A percentile compares a stretch with the other conserved stretches of the same genome.
Evolutionary conservation across 495 filamentous ascomycete genomes (phyloP).

Genomic region (Bacidia rubella): DNA sequence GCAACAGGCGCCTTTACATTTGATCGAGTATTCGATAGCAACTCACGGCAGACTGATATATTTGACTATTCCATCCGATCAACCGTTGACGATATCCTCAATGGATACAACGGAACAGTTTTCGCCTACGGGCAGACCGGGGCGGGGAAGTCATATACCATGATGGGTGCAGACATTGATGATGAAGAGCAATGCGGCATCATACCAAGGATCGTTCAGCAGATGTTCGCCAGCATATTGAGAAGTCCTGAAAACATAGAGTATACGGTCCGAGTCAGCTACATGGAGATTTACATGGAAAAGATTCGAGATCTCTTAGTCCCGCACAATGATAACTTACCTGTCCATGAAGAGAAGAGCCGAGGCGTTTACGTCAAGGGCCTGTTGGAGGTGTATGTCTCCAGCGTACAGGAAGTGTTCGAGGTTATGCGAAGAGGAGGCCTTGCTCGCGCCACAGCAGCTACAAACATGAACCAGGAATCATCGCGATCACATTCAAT

Average conservation of each 20-base stretch:
- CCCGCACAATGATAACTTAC: slow-evolving; percentile 89
- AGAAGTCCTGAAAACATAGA: slow-evolving; percentile 87
- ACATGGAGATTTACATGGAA: slow-evolving; percentile 99
- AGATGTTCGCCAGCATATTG: slow-evolving; percentile 91
- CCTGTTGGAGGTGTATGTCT: slow-evolving; percentile 87
- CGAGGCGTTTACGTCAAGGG: slow-evolving; percentile 96
- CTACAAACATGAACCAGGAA: slow-evolving; percentile 99
- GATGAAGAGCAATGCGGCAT: slow-evolving; percentile 81
- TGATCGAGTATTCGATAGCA: slow-evolving; percentile 92
- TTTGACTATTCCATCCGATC: slow-evolving; percentile 94
- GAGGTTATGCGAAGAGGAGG: slow-evolving; percentile 94
- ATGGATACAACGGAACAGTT: slow-evolving; percentile 98
- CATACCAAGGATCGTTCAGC: slow-evolving; percentile 92
- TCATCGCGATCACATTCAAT: slow-evolving; percentile 98
- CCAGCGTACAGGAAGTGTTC: slow-evolving; percentile 88
- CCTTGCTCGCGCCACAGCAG: slow-evolving; percentile 73
- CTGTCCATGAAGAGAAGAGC: slow-evolving; percentile 94
- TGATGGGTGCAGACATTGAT: slow-evolving; percentile 97
- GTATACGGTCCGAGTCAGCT: slow-evolving; percentile 93
- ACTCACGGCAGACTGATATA: slow-evolving; percentile 72
- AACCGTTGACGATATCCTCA: slow-evolving; percentile 94
- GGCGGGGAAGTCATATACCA: slow-evolving; percentile 96
- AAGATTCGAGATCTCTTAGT: slow-evolving; percentile 84
- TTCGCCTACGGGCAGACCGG: slow-evolving; percentile 98
- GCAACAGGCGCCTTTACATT: slow-evolving; percentile 83